Evolutionary conservation across 495 filamentous ascomycete species (phyloP).

Genomic region (Neurospora sp.): DNA sequence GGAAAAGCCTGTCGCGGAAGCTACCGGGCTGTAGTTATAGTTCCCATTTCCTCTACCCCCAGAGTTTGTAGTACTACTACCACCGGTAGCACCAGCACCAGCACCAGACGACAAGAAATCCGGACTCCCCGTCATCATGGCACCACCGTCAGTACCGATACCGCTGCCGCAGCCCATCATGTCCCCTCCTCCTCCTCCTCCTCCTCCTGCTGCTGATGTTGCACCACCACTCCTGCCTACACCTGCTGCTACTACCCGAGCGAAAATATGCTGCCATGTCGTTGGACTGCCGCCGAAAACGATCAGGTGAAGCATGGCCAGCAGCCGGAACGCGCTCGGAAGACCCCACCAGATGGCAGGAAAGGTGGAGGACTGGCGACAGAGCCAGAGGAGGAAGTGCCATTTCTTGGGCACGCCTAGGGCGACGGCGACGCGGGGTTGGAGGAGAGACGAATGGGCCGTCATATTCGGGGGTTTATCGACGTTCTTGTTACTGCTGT

Average conservation of each 20-base stretch:
- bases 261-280: not conserved
- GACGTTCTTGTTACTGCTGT: not conserved
- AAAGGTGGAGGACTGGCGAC: conserved; percentile 32
- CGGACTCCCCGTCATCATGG: not conserved
- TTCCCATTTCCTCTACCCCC: not conserved
- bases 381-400: conserved; percentile 35
- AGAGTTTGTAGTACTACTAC: not conserved
- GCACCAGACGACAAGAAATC: not conserved
- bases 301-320: conserved; percentile 25
- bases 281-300: conserved; percentile 8
- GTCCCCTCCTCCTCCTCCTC: conserved; percentile 36
- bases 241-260: conserved; percentile 26
- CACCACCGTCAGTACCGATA: not conserved
- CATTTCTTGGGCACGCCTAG: conserved; percentile 36
- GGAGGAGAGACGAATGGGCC: conserved; percentile 46
- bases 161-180: not conserved
- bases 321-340: conserved; percentile 34
- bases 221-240: conserved; percentile 13
- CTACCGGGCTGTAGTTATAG: not conserved
- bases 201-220: conserved; percentile 34
- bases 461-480: conserved; percentile 41
- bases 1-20: conserved; percentile 4
- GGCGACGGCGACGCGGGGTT: conserved; percentile 40
- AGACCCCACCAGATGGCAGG: conserved; percentile 36
- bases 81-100: not conserved